These are phyloP conservation scores for Puccinellia tenuiflora DNA, from an alignment of 176 grass and related monocot genomes.

Conservation along the genomic window DNA sequence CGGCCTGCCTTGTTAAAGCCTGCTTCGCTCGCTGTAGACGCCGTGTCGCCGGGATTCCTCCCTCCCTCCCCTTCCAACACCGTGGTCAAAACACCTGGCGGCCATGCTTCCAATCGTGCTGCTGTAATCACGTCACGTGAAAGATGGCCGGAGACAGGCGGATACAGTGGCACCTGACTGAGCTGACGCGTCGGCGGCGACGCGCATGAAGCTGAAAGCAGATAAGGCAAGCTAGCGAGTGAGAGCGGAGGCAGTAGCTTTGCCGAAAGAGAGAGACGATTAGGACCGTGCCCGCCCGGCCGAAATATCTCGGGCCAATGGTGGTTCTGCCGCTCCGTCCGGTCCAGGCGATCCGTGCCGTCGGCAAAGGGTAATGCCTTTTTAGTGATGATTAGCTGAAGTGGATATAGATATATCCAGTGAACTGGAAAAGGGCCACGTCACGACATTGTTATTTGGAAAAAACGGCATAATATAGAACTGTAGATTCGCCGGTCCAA, in stretches of 20 bases:
- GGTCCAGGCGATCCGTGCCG: neutral
- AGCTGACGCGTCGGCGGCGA: neutral
- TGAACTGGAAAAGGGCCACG: neutral
- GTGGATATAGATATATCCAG: neutral
- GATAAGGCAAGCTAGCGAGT: neutral
- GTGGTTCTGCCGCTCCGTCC: neutral
- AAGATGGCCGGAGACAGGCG: neutral
- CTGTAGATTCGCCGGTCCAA: neutral
- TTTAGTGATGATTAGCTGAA: neutral
- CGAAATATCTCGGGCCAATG: constrained; percentile 1
- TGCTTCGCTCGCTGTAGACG: neutral
- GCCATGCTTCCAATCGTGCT: neutral
- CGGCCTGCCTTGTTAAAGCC: neutral
- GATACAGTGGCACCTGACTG: neutral
- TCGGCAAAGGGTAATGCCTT: neutral
- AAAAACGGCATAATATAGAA: neutral
- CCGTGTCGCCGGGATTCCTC: neutral
- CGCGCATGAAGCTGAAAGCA: neutral
- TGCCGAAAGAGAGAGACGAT: neutral
- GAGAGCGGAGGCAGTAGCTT: neutral
- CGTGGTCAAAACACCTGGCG: neutral
- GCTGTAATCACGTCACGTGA: constrained; percentile 40
- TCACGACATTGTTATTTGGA: neutral
- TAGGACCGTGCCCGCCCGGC: neutral
- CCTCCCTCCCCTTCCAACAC: neutral